Conservation (phyloP, 2,329 filamentous ascomycete species). For the Fusarium sp. region DNA sequence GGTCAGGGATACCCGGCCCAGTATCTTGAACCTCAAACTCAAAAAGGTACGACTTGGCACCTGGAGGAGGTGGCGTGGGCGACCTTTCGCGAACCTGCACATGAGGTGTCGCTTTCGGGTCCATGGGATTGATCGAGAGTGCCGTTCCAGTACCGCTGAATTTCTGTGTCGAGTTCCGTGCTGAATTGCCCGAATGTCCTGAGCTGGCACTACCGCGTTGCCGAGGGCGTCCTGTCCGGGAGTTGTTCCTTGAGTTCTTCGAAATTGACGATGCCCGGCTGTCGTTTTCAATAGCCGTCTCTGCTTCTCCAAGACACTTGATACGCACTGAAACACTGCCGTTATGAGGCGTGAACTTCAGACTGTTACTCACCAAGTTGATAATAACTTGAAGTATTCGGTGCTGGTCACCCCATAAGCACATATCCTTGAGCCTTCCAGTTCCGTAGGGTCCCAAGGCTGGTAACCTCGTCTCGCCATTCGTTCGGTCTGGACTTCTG, state of each 20-base stretch:
- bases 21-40: constrained; percentile 92
- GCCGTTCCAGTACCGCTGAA: constrained; percentile 60
- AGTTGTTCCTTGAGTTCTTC: constrained; percentile 58
- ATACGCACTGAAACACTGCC: constrained; percentile 83
- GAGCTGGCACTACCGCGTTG: constrained; percentile 62
- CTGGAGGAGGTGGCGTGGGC: constrained; percentile 68
- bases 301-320: constrained; percentile 73
- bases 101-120: constrained; percentile 63
- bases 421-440: constrained; percentile 83
- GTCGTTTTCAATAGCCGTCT: constrained; percentile 54
- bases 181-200: constrained; percentile 62
- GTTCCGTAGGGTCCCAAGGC: constrained; percentile 72
- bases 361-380: constrained; percentile 89
- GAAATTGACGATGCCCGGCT: constrained; percentile 66
- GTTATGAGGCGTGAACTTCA: constrained; percentile 87
- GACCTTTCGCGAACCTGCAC: constrained; percentile 65
- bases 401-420: constrained; percentile 92
- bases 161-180: constrained; percentile 35
- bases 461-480: constrained; percentile 57
- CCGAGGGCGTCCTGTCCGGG: constrained; percentile 56
- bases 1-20: constrained; percentile 83
- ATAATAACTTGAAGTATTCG: constrained; percentile 93
- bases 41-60: constrained; percentile 76
- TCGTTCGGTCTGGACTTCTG: constrained; percentile 49
- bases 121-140: constrained; percentile 71